These are phyloP conservation scores for Globisporangium perplexum DNA, from an alignment of 352 stramenopile genomes.

Conservation along the genomic window DNA sequence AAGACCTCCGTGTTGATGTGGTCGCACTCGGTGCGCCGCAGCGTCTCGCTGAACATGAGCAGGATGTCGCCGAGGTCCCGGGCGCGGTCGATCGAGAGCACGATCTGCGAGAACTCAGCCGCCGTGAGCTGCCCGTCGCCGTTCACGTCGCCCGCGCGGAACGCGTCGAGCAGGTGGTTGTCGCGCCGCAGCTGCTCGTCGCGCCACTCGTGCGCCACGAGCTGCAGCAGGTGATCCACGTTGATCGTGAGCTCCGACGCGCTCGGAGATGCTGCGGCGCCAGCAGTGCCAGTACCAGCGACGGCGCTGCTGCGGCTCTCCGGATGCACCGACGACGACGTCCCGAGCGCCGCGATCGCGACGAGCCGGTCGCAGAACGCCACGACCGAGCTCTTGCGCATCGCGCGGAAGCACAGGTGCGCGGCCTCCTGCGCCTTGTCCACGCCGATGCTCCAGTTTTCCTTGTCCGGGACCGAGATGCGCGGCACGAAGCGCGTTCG, in stretches of 20 bases:
- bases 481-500: slow-evolving; percentile 42
- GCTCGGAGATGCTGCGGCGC: no score
- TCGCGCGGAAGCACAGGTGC: slow-evolving; percentile 62
- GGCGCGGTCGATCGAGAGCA: slow-evolving; percentile 66
- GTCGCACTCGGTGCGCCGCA: slow-evolving; percentile 55
- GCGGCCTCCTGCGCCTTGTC: slow-evolving; percentile 62
- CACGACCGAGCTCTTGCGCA: slow-evolving; percentile 53
- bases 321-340: slow-evolving; percentile 15
- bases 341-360: slow-evolving; percentile 34
- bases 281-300: neutral
- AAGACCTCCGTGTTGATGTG: slow-evolving; percentile 56
- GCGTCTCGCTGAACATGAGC: slow-evolving; percentile 78
- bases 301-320: neutral
- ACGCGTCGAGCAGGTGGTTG: slow-evolving; percentile 55
- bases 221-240: slow-evolving; percentile 62
- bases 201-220: slow-evolving; percentile 62
- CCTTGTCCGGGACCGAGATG: slow-evolving; percentile 57
- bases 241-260: slow-evolving; percentile 36
- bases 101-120: slow-evolving; percentile 75
- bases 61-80: slow-evolving; percentile 63
- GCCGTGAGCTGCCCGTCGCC: slow-evolving; percentile 71
- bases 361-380: slow-evolving; percentile 64
- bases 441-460: slow-evolving; percentile 58
- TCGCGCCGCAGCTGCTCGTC: slow-evolving; percentile 67
- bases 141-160: slow-evolving; percentile 76